These are phyloP conservation scores for Fraxinus albicans DNA, from an alignment of 305 asterid species.

Conservation along the genomic window DNA sequence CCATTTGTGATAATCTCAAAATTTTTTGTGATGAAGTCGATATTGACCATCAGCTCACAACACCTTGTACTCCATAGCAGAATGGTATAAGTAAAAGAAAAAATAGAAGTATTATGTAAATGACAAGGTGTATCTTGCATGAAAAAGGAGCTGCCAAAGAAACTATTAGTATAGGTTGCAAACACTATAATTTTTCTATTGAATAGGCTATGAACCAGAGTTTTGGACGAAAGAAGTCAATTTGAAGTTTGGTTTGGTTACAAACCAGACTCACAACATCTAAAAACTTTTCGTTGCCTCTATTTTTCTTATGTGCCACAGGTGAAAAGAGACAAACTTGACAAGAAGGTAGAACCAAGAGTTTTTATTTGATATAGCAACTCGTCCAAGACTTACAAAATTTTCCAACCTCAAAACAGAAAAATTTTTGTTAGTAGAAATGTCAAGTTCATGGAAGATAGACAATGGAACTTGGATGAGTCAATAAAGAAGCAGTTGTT, in stretches of 20 bases:
- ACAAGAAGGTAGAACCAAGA: not conserved
- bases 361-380: not conserved
- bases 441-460: not conserved
- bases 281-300: not conserved
- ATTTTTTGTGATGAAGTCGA: not conserved
- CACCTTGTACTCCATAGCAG: not conserved
- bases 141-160: not conserved
- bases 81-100: not conserved
- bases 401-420: too few species aligned
- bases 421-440: conserved; percentile 9
- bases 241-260: not conserved
- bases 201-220: not conserved
- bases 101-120: not conserved
- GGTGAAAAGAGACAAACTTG: not conserved
- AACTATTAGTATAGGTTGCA: not conserved
- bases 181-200: not conserved
- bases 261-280: not conserved
- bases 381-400: not conserved
- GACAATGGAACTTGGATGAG: conserved; percentile 15
- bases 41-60: not conserved
- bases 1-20: not conserved
- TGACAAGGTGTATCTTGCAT: not conserved
- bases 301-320: not conserved
- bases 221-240: not conserved
- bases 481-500: not conserved